Conservation (phyloP, 352 stramenopile species). For the Plasmopara muralis region DNA sequence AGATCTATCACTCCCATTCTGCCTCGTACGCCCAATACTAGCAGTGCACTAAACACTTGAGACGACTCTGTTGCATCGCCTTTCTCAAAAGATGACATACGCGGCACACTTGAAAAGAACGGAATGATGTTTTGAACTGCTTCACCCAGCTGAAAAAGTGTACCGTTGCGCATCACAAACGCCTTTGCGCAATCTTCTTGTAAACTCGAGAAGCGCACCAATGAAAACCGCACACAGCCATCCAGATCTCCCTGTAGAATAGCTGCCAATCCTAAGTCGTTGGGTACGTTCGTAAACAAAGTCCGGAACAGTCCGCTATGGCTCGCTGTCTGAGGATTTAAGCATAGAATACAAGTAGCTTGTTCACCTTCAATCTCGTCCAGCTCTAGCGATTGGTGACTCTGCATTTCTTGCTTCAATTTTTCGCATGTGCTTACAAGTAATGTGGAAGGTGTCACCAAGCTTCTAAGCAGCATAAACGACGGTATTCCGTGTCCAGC, state of each 20-base stretch:
- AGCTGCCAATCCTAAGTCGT: slow-evolving; percentile 8
- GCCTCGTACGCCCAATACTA: slow-evolving; percentile 21
- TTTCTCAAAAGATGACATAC: neutral
- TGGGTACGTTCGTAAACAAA: slow-evolving; percentile 22
- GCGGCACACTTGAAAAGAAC: slow-evolving; percentile 6
- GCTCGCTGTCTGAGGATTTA: slow-evolving; percentile 10
- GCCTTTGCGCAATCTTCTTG: neutral
- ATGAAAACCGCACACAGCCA: slow-evolving; percentile 36
- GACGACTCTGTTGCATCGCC: too few relatives aligned
- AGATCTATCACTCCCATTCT: slow-evolving; percentile 10
- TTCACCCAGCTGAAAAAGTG: slow-evolving; percentile 20
- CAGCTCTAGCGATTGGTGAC: slow-evolving; percentile 24
- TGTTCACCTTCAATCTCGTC: slow-evolving; percentile 59
- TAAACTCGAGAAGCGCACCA: slow-evolving; percentile 10
- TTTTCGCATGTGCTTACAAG: slow-evolving; percentile 13
- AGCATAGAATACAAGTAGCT: slow-evolving; percentile 36
- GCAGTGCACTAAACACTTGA: slow-evolving; percentile 13
- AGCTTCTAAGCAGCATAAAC: slow-evolving; percentile 37
- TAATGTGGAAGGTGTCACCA: slow-evolving; percentile 49
- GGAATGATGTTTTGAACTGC: slow-evolving; percentile 32
- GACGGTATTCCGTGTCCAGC: slow-evolving; percentile 8
- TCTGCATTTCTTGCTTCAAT: neutral
- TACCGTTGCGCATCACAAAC: slow-evolving; percentile 10
- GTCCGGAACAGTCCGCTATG: slow-evolving; percentile 17
- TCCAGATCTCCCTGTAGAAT: slow-evolving; percentile 62